Base-by-base conservation (phyloP, 2,329 filamentous ascomycete species). In the Rhinocladiella similis region DNA sequence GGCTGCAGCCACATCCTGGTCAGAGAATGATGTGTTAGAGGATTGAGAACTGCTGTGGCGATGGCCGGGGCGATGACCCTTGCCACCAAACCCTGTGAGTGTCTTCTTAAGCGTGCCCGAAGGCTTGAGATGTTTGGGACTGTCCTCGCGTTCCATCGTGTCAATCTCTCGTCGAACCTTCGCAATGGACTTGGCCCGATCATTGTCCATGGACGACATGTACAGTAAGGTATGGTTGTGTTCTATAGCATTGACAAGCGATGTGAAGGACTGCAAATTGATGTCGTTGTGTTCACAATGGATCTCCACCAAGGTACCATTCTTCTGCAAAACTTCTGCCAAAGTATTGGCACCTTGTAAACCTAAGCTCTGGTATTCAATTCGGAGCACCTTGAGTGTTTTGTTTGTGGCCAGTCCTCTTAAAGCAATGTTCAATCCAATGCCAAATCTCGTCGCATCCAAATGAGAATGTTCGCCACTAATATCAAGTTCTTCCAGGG, bases 281-380 rank as follows among this genome's bases (percentile, higher is more conserved):
- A 87, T 84, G 39, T 80, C 82, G 64, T 90, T 90, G 68, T 87
- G 84, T 60, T 87, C 86, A 69, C 87, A 90, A 64, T 88, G 79
- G 5, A 90, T 77, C 67, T 89, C 83, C 22, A 80, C 77, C 4
- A 90, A 72, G 1, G 80, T 82, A 1, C 71, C 76, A 65, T 90
- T 90, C 59, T 78, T 78, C 65, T 86, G 83, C 35, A 90, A 73
- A 14, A 90, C 86, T 16, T 87, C 85, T 1, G 86, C 83, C 35
- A 90, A 75, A 0, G 85, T 87, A 65, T 83, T 88, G 3, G 87
- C 86, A 29, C 87, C 87, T 70, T 86, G 84, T 19, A 88, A 69
- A 3, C 87, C 87, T 5, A 90, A 78, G 61, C 83, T 86, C 71
- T 90, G 87, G 67, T 86, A 77, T 68, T 87, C 84, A 51, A 90